Percentiles rank a stretch among this genome's conserved stretches.
Conservation (phyloP, 345 rosid species). For the Lepidium africanum region DNA sequence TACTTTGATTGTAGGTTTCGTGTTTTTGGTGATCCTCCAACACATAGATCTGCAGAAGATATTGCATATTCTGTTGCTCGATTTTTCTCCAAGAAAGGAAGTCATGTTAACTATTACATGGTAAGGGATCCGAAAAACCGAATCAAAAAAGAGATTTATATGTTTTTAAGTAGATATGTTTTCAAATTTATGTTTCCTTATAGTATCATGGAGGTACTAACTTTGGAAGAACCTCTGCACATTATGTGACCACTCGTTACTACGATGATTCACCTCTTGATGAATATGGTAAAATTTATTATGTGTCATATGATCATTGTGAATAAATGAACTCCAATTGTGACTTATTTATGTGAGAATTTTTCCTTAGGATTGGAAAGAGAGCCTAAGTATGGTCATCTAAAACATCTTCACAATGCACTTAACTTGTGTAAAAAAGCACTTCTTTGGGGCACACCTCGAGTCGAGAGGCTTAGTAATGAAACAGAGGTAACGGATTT, state of each 20-base stretch:
- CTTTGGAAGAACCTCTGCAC: conserved; percentile 68
- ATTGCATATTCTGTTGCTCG: conserved; percentile 68
- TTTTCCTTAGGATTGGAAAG: conserved; percentile 39
- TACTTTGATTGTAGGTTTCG: conserved; percentile 36
- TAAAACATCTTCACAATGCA: conserved; percentile 72
- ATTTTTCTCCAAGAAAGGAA: conserved; percentile 81
- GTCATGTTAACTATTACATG: conserved; percentile 84
- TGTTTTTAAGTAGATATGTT: not conserved
- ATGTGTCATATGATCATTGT: not conserved
- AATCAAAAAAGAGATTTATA: not conserved
- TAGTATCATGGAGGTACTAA: conserved; percentile 97
- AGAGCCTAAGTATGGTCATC: conserved; percentile 82
- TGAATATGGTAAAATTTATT: conserved; percentile 51
- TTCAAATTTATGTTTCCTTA: not conserved
- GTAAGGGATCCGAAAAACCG: conserved; percentile 23
- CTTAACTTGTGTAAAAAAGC: conserved; percentile 62
- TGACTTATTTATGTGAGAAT: not conserved
- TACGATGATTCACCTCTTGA: conserved; percentile 97
- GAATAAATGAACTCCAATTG: not conserved
- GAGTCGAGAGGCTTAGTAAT: conserved; percentile 16
- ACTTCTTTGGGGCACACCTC: conserved; percentile 52
- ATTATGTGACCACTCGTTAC: conserved; percentile 84
- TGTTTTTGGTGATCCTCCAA: conserved; percentile 52
- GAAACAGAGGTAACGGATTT: conserved; percentile 47
- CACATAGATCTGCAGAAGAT: conserved; percentile 72